Evolutionary conservation across 768 basidiomycete species (phyloP).

Genomic region (Lactifluus hygrophoroides): DNA sequence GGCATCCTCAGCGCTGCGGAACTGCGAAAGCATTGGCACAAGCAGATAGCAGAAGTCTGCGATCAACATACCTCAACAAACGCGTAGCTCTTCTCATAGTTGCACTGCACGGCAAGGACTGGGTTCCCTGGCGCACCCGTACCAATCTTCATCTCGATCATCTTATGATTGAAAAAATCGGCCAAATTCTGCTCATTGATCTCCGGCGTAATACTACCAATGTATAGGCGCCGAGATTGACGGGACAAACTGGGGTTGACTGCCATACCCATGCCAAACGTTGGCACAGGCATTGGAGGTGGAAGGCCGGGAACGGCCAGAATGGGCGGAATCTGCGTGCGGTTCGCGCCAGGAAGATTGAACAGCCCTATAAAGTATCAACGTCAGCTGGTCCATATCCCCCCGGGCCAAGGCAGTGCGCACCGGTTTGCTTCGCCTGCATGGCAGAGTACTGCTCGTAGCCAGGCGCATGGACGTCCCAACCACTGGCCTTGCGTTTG

Average conservation of each 20-base stretch:
- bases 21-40: conserved; percentile 39
- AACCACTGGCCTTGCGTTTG: conserved; percentile 83
- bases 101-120: conserved; percentile 89
- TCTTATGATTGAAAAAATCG: conserved; percentile 93
- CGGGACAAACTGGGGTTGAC: conserved; percentile 84
- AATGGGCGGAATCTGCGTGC: conserved; percentile 79
- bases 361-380: conserved; percentile 61
- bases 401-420: conserved; percentile 6
- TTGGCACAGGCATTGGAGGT: conserved; percentile 75
- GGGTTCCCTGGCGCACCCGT: conserved; percentile 82
- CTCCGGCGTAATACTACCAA: conserved; percentile 92
- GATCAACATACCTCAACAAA: conserved; percentile 77
- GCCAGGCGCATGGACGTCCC: conserved; percentile 94
- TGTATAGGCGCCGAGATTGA: conserved; percentile 91
- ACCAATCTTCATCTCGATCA: conserved; percentile 86
- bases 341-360: conserved; percentile 91
- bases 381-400: not conserved
- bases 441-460: conserved; percentile 92
- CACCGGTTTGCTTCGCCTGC: conserved; percentile 98
- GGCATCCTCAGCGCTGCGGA: conserved; percentile 94
- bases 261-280: conserved; percentile 80
- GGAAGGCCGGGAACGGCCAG: conserved; percentile 74
- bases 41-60: conserved; percentile 11
- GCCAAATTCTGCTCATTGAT: conserved; percentile 89
- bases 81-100: conserved; percentile 98